A percentile compares a stretch with the other conserved stretches of the same genome.
phyloP scores from a whole-genome alignment of 2,329 filamentous ascomycete species.

The Sporothrix euskadiensis region DNA sequence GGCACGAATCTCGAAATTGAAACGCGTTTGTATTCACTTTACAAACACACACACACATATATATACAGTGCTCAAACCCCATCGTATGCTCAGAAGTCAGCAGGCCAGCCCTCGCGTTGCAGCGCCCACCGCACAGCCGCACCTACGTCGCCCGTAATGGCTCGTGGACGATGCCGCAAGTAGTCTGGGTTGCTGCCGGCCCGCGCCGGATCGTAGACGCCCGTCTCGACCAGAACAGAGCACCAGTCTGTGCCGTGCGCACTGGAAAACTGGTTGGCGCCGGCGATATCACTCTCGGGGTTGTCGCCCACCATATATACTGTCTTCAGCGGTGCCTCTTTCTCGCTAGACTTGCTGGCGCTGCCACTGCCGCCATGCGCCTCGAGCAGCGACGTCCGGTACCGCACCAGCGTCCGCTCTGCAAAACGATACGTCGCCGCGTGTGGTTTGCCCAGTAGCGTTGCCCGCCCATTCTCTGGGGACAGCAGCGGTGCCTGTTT shows the following conservation, averaged over 20 bases:
- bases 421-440: slow-evolving; percentile 79
- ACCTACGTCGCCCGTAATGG: slow-evolving; percentile 37
- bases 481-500: slow-evolving; percentile 54
- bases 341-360: not conserved
- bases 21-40: not conserved
- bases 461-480: slow-evolving; percentile 45
- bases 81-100: not conserved
- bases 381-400: slow-evolving; percentile 54
- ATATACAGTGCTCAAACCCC: not conserved
- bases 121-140: slow-evolving; percentile 39
- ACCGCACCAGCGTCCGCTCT: slow-evolving; percentile 67
- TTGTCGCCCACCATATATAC: slow-evolving; percentile 97
- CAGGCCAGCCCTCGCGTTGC: slow-evolving; percentile 35
- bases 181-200: slow-evolving; percentile 29
- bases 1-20: not conserved
- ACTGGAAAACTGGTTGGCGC: slow-evolving; percentile 75
- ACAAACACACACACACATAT: not conserved
- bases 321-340: slow-evolving; percentile 55
- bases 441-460: slow-evolving; percentile 81
- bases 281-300: slow-evolving; percentile 84
- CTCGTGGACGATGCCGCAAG: slow-evolving; percentile 35
- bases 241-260: slow-evolving; percentile 54
- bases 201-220: slow-evolving; percentile 37
- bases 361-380: slow-evolving; percentile 27
- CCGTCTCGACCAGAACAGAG: slow-evolving; percentile 40